Percentiles rank a stretch among this genome's conserved stretches.
Conservation (phyloP, 176 grass and related monocot genomes). For the Oryza meridionalis region DNA sequence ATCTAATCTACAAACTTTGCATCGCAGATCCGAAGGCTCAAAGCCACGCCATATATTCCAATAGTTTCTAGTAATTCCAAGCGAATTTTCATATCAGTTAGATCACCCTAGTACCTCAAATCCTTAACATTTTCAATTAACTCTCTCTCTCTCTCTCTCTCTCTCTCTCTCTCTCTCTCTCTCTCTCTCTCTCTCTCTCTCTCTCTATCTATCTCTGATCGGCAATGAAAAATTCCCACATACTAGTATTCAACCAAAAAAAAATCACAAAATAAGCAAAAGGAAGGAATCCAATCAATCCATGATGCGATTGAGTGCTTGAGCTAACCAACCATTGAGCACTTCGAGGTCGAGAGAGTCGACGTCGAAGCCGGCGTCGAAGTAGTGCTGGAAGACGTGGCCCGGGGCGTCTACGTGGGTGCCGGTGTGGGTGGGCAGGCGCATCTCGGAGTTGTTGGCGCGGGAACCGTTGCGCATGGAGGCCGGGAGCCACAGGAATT, state of each 20-base stretch:
- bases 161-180: too few relatives aligned
- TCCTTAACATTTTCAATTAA: background rate
- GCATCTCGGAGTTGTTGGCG: conserved; percentile 66
- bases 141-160: background rate
- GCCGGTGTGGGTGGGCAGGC: conserved; percentile 57
- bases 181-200: too few relatives aligned
- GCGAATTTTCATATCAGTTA: too few relatives aligned
- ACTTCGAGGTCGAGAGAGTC: conserved; percentile 67
- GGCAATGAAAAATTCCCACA: background rate
- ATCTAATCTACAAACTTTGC: background rate
- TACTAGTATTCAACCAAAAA: too few relatives aligned
- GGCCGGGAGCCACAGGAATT: conserved; percentile 53
- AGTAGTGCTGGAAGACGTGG: conserved; percentile 75
- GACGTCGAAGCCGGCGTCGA: conserved; percentile 68
- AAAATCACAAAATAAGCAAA: too few relatives aligned
- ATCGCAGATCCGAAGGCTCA: too few relatives aligned
- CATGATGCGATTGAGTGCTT: too few relatives aligned
- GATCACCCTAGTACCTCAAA: background rate
- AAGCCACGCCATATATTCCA: background rate
- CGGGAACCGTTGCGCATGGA: conserved; percentile 68
- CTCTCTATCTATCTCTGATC: background rate
- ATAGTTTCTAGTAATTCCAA: background rate
- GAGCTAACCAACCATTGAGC: conserved; percentile 54
- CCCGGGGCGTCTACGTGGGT: conserved; percentile 74
- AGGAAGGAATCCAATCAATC: too few relatives aligned